phyloP scores from a whole-genome alignment of 2,329 filamentous ascomycete genomes.

The Mycosphaerella arachidis region DNA sequence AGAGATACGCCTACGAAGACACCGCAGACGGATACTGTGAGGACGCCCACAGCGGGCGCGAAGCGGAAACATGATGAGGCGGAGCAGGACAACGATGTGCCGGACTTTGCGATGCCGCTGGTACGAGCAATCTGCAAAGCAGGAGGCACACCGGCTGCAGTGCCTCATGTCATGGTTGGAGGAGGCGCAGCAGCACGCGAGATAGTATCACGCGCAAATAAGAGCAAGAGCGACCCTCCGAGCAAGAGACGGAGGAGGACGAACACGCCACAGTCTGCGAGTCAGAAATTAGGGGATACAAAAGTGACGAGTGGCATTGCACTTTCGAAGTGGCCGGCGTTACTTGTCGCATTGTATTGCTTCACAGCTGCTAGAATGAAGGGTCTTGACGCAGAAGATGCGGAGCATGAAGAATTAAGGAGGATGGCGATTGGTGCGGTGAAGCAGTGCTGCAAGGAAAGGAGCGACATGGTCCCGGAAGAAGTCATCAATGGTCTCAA shows the following conservation, averaged over 20 bases:
- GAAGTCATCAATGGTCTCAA: conserved; percentile 5
- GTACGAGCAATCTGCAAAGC: conserved; percentile 53
- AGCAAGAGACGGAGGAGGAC: conserved; percentile 10
- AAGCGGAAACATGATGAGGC: neutral
- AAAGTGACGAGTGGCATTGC: conserved; percentile 3
- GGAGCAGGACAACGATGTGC: conserved; percentile 3
- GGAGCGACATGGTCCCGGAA: conserved; percentile 2
- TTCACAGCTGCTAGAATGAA: conserved; percentile 13
- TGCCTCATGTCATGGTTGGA: conserved; percentile 22
- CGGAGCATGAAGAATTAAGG: conserved; percentile 3
- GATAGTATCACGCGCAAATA: conserved; percentile 5
- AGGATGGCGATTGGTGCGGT: conserved; percentile 8
- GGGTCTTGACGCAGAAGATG: conserved; percentile 6
- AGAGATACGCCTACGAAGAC: conserved; percentile 1
- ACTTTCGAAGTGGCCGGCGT: conserved; percentile 16
- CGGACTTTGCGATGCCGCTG: conserved; percentile 15
- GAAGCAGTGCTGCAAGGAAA: conserved; percentile 1
- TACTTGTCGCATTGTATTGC: conserved; percentile 14
- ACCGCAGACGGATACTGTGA: neutral
- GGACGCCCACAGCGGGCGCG: conserved; percentile 5
- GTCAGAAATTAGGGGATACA: neutral
- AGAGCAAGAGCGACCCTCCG: neutral
- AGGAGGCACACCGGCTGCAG: conserved; percentile 14
- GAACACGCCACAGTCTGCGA: conserved; percentile 9
- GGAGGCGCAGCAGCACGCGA: conserved; percentile 14